Evolutionary conservation across 805 yeast species (phyloP), one percentile per base, ranked within the genome.

Genomic region (Huiozyma naganishii): DNA sequence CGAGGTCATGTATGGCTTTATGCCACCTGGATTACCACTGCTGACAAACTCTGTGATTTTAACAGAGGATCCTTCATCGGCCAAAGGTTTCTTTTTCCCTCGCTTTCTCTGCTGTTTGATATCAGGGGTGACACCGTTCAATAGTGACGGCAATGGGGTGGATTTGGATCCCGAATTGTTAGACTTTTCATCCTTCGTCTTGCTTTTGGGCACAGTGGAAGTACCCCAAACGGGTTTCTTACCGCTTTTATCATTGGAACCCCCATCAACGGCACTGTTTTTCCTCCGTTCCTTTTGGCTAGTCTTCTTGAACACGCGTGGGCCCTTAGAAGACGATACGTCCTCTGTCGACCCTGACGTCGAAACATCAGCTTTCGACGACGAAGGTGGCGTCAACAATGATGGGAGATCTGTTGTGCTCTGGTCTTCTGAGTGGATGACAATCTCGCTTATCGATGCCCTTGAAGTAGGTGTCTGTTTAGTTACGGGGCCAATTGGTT

Each of bases 281-380:
- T 54, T 50, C 33, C 46, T 49, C 32, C 64, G 52, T 42, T 59
- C 55, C 36, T 55, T 60, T 38, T 60, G 65, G 8, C 60, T 48
- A 36, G 48, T 41, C 36, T 60, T 60, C 44, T 55, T 60, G 39
- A 58, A 55, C 10, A 50, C 27, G 9, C 50, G 52, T 6, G 39
- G 42, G 7, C 49, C 40, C 34, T 52, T 57, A 17, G 40, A 34
- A 27, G 35, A 42, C 8, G 45, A n/a, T 4, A 33, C 13, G 29
- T 41, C 43, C 17, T 45, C 48, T 17, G 7, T 29, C 4, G 40
- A 13, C 4, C 9, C 36, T 6, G 27, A 23, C 11, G 37, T 11
- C 23, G 4, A 17, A 33, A 17, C 27, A 2, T 32, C 17, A 7
- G 37, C 5, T 8, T 41, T 12, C 7, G 35, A 11, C 6, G 46